Evolutionary conservation across 2,329 filamentous ascomycete species (phyloP).

Genomic region (Cryphonectria radicalis): DNA sequence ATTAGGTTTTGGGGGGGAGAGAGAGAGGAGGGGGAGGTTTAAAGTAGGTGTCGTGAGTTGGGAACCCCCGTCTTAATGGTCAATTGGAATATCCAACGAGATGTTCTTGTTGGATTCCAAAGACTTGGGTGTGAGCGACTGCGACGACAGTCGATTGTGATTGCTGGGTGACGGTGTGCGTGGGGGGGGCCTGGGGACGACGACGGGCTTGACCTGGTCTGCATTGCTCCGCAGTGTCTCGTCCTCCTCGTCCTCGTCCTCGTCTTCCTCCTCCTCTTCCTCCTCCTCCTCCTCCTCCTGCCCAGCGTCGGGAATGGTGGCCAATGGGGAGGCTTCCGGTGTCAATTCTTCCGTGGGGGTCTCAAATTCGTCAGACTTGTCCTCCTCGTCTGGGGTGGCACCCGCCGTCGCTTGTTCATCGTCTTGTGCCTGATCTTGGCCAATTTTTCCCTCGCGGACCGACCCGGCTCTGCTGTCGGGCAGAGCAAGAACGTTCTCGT

Average conservation of each 20-base stretch:
- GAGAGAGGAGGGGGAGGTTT: no score
- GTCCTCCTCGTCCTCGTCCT: no score
- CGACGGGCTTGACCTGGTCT: slow-evolving; percentile 2
- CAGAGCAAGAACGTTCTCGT: slow-evolving; percentile 16
- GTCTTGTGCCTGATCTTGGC: not conserved
- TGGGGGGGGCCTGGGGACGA: slow-evolving; percentile 20
- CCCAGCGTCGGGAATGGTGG: not conserved
- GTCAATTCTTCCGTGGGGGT: slow-evolving; percentile 21
- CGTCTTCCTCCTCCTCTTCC: slow-evolving; percentile 14
- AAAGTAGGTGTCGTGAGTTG: not conserved
- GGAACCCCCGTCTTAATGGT: not conserved
- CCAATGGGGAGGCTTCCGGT: not conserved
- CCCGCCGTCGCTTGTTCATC: not conserved
- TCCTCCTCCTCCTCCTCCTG: not conserved
- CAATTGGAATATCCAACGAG: slow-evolving; percentile 3
- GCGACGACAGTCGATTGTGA: slow-evolving; percentile 27
- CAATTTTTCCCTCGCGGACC: slow-evolving; percentile 8
- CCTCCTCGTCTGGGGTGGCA: slow-evolving; percentile 8
- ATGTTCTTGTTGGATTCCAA: slow-evolving; percentile 14
- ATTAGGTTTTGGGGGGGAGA: not conserved
- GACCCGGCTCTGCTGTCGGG: slow-evolving; percentile 8
- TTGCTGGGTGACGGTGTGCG: slow-evolving; percentile 24
- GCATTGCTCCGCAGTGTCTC: no score
- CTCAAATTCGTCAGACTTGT: slow-evolving; percentile 21
- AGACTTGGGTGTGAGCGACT: slow-evolving; percentile 27